Percentiles rank a stretch among this genome's conserved stretches.
Evolutionary conservation across 2,329 filamentous ascomycete species (phyloP).

Genomic region (Scedosporium minutisporum): DNA sequence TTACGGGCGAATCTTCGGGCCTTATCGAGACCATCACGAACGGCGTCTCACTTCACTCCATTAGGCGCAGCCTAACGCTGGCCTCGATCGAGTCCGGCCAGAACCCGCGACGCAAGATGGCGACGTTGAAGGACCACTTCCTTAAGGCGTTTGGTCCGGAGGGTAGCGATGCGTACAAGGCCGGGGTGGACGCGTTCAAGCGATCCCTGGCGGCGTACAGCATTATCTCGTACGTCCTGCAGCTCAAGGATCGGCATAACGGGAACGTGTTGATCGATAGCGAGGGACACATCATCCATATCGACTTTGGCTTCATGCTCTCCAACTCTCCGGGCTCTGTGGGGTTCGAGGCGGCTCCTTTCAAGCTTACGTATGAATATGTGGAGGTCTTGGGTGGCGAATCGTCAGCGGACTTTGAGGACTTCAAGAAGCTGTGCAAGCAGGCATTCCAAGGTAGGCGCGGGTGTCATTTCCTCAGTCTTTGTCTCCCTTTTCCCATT

Average conservation of each 20-base stretch:
- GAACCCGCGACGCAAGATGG: constrained; percentile 66
- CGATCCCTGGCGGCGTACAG: constrained; percentile 77
- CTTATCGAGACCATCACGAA: constrained; percentile 84
- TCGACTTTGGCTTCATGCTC: constrained; percentile 85
- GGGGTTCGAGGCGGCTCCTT: constrained; percentile 77
- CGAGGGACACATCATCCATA: constrained; percentile 78
- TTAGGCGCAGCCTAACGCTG: constrained; percentile 73
- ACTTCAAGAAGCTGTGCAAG: constrained; percentile 73
- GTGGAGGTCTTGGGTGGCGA: constrained; percentile 73
- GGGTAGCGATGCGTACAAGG: constrained; percentile 58
- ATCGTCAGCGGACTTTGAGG: constrained; percentile 58
- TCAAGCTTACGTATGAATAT: constrained; percentile 80
- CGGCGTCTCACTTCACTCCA: constrained; percentile 75
- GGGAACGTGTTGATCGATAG: constrained; percentile 81
- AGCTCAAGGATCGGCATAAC: constrained; percentile 80
- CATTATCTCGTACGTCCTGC: constrained; percentile 73
- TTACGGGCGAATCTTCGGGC: constrained; percentile 75
- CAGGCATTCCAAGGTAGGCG: constrained; percentile 66
- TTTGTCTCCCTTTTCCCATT: too few species aligned
- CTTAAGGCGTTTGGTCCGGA: constrained; percentile 66
- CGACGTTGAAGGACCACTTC: constrained; percentile 74
- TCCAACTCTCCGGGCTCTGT: constrained; percentile 78
- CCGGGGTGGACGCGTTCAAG: constrained; percentile 69
- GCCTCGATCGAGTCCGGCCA: constrained; percentile 62
- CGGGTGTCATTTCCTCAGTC: too few species aligned